A percentile compares a stretch with the other conserved stretches of the same genome.
Evolutionary conservation across 768 basidiomycete species (phyloP).

Genomic region (Peribolospora kevripleyi): DNA sequence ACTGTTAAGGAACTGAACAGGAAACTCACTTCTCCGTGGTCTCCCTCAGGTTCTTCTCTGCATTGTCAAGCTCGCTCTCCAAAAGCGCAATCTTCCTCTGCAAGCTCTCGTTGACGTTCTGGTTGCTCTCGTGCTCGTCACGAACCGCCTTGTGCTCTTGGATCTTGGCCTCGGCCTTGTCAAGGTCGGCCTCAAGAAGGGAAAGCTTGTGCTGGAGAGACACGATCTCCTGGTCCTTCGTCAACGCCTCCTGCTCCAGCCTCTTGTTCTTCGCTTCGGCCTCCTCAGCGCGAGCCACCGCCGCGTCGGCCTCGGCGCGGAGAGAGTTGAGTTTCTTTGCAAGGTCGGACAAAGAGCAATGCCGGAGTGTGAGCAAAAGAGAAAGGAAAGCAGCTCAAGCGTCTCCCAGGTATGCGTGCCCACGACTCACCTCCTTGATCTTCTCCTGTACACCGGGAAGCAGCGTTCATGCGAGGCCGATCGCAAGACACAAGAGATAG

Average conservation of each 20-base stretch:
- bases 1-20: not conserved
- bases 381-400: constrained; percentile 1
- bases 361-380: not conserved
- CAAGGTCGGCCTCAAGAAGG: constrained; percentile 35
- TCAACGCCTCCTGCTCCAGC: constrained; percentile 28
- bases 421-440: constrained; percentile 25
- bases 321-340: constrained; percentile 33
- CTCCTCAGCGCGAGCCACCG: constrained; percentile 56
- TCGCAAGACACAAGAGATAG: no score
- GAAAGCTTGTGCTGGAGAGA: constrained; percentile 50
- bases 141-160: constrained; percentile 37
- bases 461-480: no score
- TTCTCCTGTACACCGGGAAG: constrained; percentile 20
- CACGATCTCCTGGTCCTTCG: constrained; percentile 60
- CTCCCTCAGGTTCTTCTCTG: constrained; percentile 92
- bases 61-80: constrained; percentile 82
- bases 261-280: constrained; percentile 33
- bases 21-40: constrained; percentile 78
- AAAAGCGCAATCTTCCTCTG: constrained; percentile 64
- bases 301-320: constrained; percentile 61
- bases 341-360: not conserved
- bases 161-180: constrained; percentile 44
- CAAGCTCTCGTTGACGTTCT: constrained; percentile 46
- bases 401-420: not conserved
- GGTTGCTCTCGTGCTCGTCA: constrained; percentile 44